These are phyloP conservation scores for Hypholoma fasciculare DNA, from an alignment of 768 basidiomycete species.

Conservation along the genomic window DNA sequence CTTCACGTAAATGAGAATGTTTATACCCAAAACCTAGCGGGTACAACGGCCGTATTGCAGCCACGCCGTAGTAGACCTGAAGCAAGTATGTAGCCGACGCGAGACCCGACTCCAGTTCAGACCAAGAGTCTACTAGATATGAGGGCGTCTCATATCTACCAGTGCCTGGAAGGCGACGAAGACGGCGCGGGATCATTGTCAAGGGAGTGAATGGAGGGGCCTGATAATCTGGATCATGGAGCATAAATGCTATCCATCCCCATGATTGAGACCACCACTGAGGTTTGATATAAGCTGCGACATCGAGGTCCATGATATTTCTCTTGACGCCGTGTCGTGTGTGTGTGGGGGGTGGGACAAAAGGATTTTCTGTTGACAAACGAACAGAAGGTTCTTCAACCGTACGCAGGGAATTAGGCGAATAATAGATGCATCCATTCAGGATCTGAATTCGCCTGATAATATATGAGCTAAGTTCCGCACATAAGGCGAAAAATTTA, in stretches of 20 bases:
- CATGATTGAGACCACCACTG: neutral
- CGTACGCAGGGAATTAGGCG: no score
- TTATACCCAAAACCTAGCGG: neutral
- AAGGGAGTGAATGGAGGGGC: neutral
- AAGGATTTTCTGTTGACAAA: neutral
- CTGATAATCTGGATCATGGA: neutral
- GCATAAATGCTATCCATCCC: neutral
- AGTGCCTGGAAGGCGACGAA: neutral
- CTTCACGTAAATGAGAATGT: neutral
- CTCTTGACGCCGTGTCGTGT: neutral
- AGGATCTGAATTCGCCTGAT: no score
- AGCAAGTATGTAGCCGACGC: neutral
- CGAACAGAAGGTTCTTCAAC: no score
- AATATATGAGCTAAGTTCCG: no score
- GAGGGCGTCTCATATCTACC: neutral
- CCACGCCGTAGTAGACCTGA: neutral
- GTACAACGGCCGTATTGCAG: neutral
- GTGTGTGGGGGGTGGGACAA: neutral
- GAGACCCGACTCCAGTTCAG: neutral
- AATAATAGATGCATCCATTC: no score
- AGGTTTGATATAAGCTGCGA: neutral
- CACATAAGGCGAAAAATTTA: no score
- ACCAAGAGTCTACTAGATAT: neutral
- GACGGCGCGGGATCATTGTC: neutral
- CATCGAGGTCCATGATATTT: neutral